Evolutionary conservation across 2,329 filamentous ascomycete species (phyloP), one percentile per base, ranked within the genome.

Genomic region (Xylariaceae sp.): DNA sequence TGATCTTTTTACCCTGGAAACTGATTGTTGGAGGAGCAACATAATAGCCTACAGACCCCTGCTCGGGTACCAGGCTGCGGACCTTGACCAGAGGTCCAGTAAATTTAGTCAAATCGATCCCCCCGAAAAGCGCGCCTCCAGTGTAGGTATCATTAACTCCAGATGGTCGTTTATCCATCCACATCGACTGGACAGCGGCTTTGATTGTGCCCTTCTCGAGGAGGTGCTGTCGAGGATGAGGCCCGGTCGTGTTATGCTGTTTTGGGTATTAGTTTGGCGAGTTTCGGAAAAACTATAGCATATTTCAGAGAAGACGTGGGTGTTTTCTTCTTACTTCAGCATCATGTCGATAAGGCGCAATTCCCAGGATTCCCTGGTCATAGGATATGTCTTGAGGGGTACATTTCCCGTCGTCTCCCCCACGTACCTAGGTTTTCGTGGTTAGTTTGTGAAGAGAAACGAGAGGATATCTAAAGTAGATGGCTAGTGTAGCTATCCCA

Each of bases 101-200:
- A 54, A 61, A 68, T 52, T 70, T 70, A 32, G 61, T 62, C 2
- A 50, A 57, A 44, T 67, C 65, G 43, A 69, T 58, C n/a, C 61
- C 66, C 40, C 67, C 66, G 48, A 68, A 62, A 5, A 70, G 54
- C 2, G 58, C 58, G 17, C 60, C 62, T 42, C 67, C 67, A 0
- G 57, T 61, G 44, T 59, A 63, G 11, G 61, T 60, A 30, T 56
- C 61, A 12, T 52, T 42, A 14, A 54, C 41, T 31, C 55, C 55
- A 3, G 48, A 49, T 6, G 61, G 58, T 10, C 59, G 53, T 44
- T 61, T 54, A 46, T 68, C 64, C 52, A 69, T 67, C 66, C 67
- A 70, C 58, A 68, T 62, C 5, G 54, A 54, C 56, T 65, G 59
- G 7, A 67, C 64, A 17, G 61, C 53, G 18, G 60, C 59, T 6